phyloP scores from a whole-genome alignment of 768 basidiomycete genomes.

The Auricularia sp. region DNA sequence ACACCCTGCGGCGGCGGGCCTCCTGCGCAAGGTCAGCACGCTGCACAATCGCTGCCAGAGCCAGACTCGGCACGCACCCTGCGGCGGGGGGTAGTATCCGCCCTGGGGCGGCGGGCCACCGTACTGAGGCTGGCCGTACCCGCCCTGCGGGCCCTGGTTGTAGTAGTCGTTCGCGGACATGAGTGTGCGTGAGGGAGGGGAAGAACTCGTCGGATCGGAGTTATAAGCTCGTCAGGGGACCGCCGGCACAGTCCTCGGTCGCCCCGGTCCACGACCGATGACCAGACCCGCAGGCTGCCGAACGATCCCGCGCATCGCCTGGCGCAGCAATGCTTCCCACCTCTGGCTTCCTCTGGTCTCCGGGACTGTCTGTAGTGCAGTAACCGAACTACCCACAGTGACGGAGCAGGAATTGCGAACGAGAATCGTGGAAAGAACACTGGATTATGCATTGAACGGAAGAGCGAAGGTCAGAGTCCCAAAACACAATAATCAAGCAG shows the following conservation, averaged over 20 bases:
- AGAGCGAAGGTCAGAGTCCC: neutral
- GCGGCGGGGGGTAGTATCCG: conserved; percentile 40
- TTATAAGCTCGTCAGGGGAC: neutral
- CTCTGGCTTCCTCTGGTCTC: no score
- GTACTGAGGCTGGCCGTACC: conserved; percentile 20
- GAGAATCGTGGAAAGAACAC: neutral
- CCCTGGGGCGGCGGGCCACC: neutral
- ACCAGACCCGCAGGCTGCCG: neutral
- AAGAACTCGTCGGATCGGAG: neutral
- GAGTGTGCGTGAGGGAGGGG: conserved; percentile 7
- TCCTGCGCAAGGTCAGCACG: neutral
- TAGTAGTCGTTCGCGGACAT: conserved; percentile 79
- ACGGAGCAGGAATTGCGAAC: neutral
- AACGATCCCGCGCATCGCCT: neutral
- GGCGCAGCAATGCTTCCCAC: neutral
- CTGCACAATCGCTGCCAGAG: neutral
- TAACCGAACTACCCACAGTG: no score
- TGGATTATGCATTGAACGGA: neutral
- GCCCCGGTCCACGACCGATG: neutral
- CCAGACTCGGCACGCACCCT: conserved; percentile 25
- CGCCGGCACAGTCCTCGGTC: neutral
- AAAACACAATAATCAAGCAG: neutral
- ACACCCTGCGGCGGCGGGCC: conserved; percentile 33
- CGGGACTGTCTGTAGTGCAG: neutral
- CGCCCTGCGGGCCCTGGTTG: conserved; percentile 37